Evolutionary conservation across 805 yeast genomes (phyloP).

Genomic region (Starmerella riodocensis): DNA sequence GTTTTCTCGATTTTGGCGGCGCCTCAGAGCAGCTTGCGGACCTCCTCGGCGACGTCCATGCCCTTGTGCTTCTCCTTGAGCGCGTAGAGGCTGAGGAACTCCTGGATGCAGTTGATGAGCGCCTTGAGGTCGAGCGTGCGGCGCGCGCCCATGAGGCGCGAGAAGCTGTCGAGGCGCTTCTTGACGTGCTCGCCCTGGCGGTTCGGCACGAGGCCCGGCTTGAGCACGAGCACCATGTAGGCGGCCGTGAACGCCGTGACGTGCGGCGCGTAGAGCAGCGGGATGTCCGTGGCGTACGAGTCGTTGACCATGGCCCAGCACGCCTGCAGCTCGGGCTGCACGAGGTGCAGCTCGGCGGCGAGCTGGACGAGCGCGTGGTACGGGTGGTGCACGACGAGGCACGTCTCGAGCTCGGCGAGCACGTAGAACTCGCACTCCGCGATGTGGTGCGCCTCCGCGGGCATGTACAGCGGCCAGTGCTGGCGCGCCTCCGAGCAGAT

Average conservation of each 20-base stretch:
- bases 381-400: constrained; percentile 32
- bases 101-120: constrained; percentile 73
- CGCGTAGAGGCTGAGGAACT: constrained; percentile 65
- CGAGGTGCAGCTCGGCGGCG: constrained; percentile 43
- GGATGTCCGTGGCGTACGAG: constrained; percentile 75
- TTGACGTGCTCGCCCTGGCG: constrained; percentile 28
- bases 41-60: constrained; percentile 9
- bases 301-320: constrained; percentile 87
- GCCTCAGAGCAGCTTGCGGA: constrained; percentile 4
- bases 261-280: constrained; percentile 77
- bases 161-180: constrained; percentile 41
- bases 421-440: constrained; percentile 94
- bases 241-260: constrained; percentile 68
- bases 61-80: constrained; percentile 70
- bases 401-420: constrained; percentile 59
- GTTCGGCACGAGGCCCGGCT: constrained; percentile 26
- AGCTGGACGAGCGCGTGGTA: constrained; percentile 28
- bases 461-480: constrained; percentile 89
- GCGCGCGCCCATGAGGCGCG: constrained; percentile 51
- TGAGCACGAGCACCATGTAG: constrained; percentile 58
- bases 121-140: constrained; percentile 67
- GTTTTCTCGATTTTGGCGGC: too few species aligned
- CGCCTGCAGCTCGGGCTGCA: constrained; percentile 52
- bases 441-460: constrained; percentile 76
- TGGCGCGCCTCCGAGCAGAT: constrained; percentile 73